Evolutionary conservation across 768 basidiomycete species (phyloP), one percentile per base, ranked within the genome.

Genomic region (Rhodotorula kratochvilovae): DNA sequence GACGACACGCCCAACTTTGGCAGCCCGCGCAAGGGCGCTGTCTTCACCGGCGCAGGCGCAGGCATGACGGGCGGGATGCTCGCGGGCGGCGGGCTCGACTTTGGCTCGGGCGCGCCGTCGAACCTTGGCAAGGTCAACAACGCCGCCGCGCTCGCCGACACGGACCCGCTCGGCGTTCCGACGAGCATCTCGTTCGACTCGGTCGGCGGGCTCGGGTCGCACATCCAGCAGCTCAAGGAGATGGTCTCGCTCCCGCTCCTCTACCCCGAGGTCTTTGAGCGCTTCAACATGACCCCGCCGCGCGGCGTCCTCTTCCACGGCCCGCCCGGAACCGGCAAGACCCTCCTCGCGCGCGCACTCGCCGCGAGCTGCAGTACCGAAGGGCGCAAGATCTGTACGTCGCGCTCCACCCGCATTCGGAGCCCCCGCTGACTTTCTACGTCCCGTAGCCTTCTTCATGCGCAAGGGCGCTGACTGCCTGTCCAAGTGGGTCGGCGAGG

Each of bases 401-500:
- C 39, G 19, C 12, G 19, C 35, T 59, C n/a, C n/a, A 21, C 33
- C 58, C 36, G 45, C 58, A 68, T 51, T 45, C 2, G 17, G 13
- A 13, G 8, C 6, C 39, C 8, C 39, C 57, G 17, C 54, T 19
- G n/a, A 63, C 29, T 29, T 29, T 39, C 64, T 42, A 61, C 68
- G 29, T 65, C 50, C 39, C 17, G 0, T 36, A 94, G 93, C 96
- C 3, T 99, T 99, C 84, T 99, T 95, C 84, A 98, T 99, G 96
- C 89, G 96, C 60, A 99, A 99, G 82, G 96, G 96, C 29, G 96
- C 96, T 45, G 96, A 99, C 81, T 91, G 90, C 75, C 84, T 98
- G 39, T 94, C 92, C 13, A 99, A 99, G 82, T 99, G 95, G 95
- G 96, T 99, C 21, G 96, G 96, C 63, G 96, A 99, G 82, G 95